A percentile compares a stretch with the other conserved stretches of the same genome.
Conservation (phyloP, 2,329 filamentous ascomycete species). For the Fonsecaea nubica region DNA sequence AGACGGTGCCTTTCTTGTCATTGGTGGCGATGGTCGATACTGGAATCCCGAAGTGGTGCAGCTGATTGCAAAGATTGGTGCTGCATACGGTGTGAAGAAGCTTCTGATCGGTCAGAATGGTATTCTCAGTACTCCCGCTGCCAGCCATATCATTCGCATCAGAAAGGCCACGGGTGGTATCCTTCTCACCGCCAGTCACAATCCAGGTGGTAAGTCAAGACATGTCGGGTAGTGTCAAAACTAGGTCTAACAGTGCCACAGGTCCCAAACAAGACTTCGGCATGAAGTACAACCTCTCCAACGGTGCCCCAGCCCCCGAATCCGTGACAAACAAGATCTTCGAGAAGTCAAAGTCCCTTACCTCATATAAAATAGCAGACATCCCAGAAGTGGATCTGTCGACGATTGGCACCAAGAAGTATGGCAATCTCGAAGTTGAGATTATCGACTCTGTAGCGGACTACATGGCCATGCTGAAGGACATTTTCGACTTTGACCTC, state of each 20-base stretch:
- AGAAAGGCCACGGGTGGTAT: constrained; percentile 95
- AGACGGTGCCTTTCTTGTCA: constrained; percentile 87
- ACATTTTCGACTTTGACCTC: constrained; percentile 96
- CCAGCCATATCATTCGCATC: constrained; percentile 94
- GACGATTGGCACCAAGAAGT: constrained; percentile 81
- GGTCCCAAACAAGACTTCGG: constrained; percentile 94
- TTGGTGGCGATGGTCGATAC: constrained; percentile 95
- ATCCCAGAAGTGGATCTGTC: constrained; percentile 85
- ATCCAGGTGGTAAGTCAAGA: constrained; percentile 80
- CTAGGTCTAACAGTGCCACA: constrained; percentile 47
- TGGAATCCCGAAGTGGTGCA: constrained; percentile 98
- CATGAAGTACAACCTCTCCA: constrained; percentile 99
- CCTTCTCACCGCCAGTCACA: constrained; percentile 95
- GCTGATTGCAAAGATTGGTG: constrained; percentile 94
- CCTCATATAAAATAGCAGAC: constrained; percentile 88
- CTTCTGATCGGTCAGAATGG: constrained; percentile 93
- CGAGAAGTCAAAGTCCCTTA: constrained; percentile 86
- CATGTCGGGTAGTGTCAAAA: not conserved
- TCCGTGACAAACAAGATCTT: constrained; percentile 98
- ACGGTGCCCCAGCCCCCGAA: constrained; percentile 94
- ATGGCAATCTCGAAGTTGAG: constrained; percentile 89
- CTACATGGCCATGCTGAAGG: constrained; percentile 94
- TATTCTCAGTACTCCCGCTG: constrained; percentile 94
- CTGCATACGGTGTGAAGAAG: constrained; percentile 98
- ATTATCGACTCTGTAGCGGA: constrained; percentile 91